These are phyloP conservation scores for Gossypium australe DNA, from an alignment of 345 rosid genomes.

Conservation along the genomic window DNA sequence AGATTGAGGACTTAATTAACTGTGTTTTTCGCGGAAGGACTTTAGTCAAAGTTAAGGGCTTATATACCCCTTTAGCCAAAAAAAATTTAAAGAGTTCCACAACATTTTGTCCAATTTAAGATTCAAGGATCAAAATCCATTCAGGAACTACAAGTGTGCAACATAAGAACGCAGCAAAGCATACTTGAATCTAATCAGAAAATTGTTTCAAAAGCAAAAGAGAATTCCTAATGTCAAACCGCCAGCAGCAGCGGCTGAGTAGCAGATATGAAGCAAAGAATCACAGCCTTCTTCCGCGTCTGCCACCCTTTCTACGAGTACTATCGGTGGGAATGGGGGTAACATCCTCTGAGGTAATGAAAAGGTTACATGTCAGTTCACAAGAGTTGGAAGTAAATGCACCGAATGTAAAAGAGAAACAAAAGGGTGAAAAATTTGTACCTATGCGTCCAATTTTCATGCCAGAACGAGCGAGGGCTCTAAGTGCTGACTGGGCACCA, in stretches of 20 bases:
- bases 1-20: too few species aligned
- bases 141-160: conserved; percentile 17
- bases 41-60: too few species aligned
- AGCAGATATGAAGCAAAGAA: neutral
- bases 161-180: neutral
- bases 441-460: conserved; percentile 94
- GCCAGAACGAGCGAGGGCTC: conserved; percentile 96
- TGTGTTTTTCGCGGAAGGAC: too few species aligned
- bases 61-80: too few species aligned
- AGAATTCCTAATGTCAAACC: conserved; percentile 7
- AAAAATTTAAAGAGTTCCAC: neutral
- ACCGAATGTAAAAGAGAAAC: neutral
- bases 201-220: neutral
- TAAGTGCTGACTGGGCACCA: conserved; percentile 89
- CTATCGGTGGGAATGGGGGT: conserved; percentile 80
- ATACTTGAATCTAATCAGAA: neutral
- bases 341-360: conserved; percentile 63
- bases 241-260: conserved; percentile 3
- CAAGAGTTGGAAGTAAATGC: neutral
- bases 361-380: neutral
- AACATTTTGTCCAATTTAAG: neutral
- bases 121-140: conserved; percentile 2
- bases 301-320: conserved; percentile 35
- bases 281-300: conserved; percentile 88
- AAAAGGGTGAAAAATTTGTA: neutral